Conservation (phyloP, 2,329 filamentous ascomycete species). For the Exophiala aquamarina region DNA sequence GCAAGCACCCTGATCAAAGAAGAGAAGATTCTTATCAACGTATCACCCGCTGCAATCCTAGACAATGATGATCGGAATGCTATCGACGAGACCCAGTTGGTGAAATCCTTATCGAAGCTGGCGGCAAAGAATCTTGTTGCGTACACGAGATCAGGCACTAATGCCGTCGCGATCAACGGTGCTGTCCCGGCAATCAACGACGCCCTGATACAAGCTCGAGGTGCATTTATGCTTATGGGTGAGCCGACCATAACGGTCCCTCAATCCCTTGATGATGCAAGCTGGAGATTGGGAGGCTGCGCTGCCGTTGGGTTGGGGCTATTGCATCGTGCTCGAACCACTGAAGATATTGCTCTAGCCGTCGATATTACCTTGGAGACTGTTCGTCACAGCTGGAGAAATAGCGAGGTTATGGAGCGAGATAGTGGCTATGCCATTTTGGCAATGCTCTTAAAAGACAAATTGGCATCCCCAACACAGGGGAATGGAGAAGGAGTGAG, state of each 20-base stretch:
- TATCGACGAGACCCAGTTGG: conserved; percentile 69
- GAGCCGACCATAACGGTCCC: conserved; percentile 79
- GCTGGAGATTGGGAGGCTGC: conserved; percentile 92
- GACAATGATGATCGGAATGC: conserved; percentile 75
- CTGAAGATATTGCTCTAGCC: conserved; percentile 71
- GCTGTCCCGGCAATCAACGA: conserved; percentile 86
- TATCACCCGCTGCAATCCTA: conserved; percentile 77
- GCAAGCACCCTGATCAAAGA: conserved; percentile 81
- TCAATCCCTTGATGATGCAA: conserved; percentile 82
- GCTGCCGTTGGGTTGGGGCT: conserved; percentile 81
- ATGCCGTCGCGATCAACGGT: conserved; percentile 81
- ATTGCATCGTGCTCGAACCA: conserved; percentile 71
- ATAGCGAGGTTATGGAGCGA: conserved; percentile 96
- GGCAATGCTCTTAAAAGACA: conserved; percentile 78
- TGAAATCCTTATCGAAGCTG: conserved; percentile 72
- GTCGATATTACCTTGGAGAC: conserved; percentile 83
- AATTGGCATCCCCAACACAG: conserved; percentile 50
- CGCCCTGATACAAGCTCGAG: conserved; percentile 76
- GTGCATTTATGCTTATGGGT: conserved; percentile 78
- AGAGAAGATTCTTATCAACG: conserved; percentile 75
- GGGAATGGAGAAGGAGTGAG: conserved; percentile 17
- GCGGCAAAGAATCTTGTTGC: conserved; percentile 68
- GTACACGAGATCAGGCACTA: conserved; percentile 70
- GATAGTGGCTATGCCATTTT: conserved; percentile 92
- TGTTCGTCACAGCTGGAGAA: conserved; percentile 89